Evolutionary conservation across 345 rosid genomes (phyloP), one percentile per base, ranked within the genome.

Genomic region (Psidium friedrichsthalianum): DNA sequence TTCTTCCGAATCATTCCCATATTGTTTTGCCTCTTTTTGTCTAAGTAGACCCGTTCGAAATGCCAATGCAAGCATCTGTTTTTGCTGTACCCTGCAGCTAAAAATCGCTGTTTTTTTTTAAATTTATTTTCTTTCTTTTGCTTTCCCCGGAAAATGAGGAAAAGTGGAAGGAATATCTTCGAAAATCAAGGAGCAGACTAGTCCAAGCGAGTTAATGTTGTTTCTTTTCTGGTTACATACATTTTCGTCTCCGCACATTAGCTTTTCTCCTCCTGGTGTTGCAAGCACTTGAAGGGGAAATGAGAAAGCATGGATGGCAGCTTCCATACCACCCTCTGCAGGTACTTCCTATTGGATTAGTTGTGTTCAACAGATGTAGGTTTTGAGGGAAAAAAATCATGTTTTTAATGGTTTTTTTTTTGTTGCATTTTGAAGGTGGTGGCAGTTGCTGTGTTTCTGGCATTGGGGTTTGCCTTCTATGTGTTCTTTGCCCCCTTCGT

Each of bases 231-330:
- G 47, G 78, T 69, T 21, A 32, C 47, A 40, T 69, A 32, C 78
- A 69, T 69, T 69, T 32, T 69, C 78, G 78, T 69, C 78, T 69
- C 78, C 87, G 84, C 88, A 82, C 27, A 44, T 85, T 90, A 87
- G 86, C 61, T 87, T 74, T 87, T 83, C 81, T 85, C 59, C 85
- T 88, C 85, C 85, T 86, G 86, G 86, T 84, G 25, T 49, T 88
- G 87, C 88, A 86, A 88, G 92, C 56, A 90, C 91, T 93, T 89
- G 82, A 85, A 85, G 20, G 22, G 87, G 88, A 87, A 88, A 97
- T 97, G 99, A 96, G 99, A 94, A 97, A 95, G 90, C 93, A 97
- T 89, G 99, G 99, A 90, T 97, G 99, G 99, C 95, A 97, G 86
- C 97, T 97, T 86, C 99, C 99, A 59, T 94, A 96, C 64, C 99